Evolutionary conservation across 2,329 filamentous ascomycete species (phyloP).

Genomic region (Ophiosphaerella narmari): DNA sequence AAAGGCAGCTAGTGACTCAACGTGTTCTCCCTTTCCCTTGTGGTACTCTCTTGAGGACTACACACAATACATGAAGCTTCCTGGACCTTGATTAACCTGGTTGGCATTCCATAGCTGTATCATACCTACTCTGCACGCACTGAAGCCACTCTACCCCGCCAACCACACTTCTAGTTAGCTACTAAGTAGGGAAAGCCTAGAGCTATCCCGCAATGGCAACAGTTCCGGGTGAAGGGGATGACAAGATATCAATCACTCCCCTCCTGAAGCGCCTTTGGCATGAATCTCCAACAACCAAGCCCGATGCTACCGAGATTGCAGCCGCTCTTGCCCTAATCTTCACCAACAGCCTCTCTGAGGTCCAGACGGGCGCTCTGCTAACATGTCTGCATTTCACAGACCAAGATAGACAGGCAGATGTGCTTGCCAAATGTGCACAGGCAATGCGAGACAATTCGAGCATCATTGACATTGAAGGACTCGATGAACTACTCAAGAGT

Average conservation of each 20-base stretch:
- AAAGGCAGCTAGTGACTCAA: conserved; percentile 31
- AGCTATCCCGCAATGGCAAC: conserved; percentile 32
- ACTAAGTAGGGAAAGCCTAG: conserved; percentile 3
- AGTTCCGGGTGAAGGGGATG: conserved; percentile 22
- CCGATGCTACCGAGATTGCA: conserved; percentile 78
- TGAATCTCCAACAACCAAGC: conserved; percentile 50
- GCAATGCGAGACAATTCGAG: conserved; percentile 83
- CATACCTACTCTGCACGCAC: no score
- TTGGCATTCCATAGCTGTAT: no score
- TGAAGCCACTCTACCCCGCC: no score
- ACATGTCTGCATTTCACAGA: conserved; percentile 92
- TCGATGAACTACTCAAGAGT: conserved; percentile 65
- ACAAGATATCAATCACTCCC: conserved; percentile 65
- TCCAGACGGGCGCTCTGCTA: conserved; percentile 83
- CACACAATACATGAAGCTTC: background rate
- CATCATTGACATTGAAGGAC: conserved; percentile 66
- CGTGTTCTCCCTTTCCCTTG: conserved; percentile 1
- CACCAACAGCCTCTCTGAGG: conserved; percentile 83
- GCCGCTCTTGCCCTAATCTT: conserved; percentile 91
- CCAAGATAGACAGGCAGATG: conserved; percentile 80
- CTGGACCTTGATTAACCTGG: background rate
- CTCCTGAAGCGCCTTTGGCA: conserved; percentile 75
- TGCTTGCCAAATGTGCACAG: conserved; percentile 81
- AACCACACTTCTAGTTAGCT: no score
- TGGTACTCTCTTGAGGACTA: background rate